Percentiles rank a stretch among this genome's conserved stretches.
Evolutionary conservation across 192 early-diverging fungal genomes (phyloP).

Genomic region (Globomyces pollinis-pini): DNA sequence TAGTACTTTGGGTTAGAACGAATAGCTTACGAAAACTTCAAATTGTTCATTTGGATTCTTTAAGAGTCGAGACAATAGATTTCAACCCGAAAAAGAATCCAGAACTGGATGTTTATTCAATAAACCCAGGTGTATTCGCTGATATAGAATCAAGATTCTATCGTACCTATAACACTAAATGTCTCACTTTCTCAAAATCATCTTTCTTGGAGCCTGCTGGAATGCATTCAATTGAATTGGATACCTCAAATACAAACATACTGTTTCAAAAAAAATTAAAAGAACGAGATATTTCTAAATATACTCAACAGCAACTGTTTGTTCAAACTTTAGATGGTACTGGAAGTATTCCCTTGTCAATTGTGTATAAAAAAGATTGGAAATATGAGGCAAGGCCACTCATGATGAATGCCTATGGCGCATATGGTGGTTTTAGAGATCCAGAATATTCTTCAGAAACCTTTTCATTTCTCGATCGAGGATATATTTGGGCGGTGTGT

Average conservation of each 20-base stretch:
- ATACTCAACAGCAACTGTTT: conserved; percentile 16
- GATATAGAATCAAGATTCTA: conserved; percentile 25
- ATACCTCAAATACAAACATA: not conserved
- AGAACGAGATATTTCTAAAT: not conserved
- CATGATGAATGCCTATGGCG: conserved; percentile 29
- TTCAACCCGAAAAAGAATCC: not conserved
- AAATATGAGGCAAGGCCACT: conserved; percentile 3
- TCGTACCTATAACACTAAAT: not conserved
- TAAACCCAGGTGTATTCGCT: conserved; percentile 17
- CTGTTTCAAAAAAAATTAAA: not conserved
- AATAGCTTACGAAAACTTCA: conserved; percentile 16
- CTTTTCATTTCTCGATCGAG: conserved; percentile 26
- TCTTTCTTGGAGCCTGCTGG: conserved; percentile 11
- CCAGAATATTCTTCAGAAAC: conserved; percentile 13
- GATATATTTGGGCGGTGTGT: conserved; percentile 26
- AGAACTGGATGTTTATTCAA: conserved; percentile 2
- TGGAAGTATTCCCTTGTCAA: conserved; percentile 18
- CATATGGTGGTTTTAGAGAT: conserved; percentile 33
- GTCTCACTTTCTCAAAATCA: conserved; percentile 24
- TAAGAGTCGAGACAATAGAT: not conserved
- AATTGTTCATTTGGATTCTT: not conserved
- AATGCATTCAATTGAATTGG: conserved; percentile 4
- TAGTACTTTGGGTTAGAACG: conserved; percentile 22
- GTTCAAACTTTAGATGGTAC: conserved; percentile 3
- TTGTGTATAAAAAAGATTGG: conserved; percentile 12